A percentile compares a stretch with the other conserved stretches of the same genome.
Conservation (phyloP, 2,329 filamentous ascomycete genomes). For the Botryosphaeria agaves region DNA sequence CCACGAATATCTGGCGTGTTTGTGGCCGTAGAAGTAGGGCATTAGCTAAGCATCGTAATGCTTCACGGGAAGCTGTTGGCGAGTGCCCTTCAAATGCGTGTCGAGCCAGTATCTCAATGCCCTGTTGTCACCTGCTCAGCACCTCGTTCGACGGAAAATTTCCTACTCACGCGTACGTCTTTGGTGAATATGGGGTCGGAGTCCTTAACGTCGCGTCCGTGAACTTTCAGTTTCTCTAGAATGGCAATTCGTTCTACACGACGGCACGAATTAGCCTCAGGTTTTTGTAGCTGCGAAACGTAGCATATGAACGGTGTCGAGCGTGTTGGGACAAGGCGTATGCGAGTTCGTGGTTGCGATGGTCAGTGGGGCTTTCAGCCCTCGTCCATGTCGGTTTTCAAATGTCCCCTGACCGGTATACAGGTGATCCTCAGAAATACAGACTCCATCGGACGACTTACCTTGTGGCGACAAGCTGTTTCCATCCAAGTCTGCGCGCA, state of each 20-base stretch:
- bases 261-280: too few species aligned
- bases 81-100: conserved; percentile 57
- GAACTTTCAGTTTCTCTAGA: conserved; percentile 53
- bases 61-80: conserved; percentile 50
- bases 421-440: neutral
- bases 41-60: conserved; percentile 71
- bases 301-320: too few species aligned
- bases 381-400: too few species aligned
- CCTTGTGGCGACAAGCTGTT: conserved; percentile 40
- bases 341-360: too few species aligned
- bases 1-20: conserved; percentile 55
- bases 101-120: conserved; percentile 51
- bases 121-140: conserved; percentile 30
- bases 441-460: conserved; percentile 26
- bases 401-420: conserved; percentile 1
- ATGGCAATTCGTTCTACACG: conserved; percentile 41
- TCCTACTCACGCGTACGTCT: conserved; percentile 32
- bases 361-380: too few species aligned
- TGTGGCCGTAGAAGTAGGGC: conserved; percentile 52
- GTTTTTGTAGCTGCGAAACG: too few species aligned
- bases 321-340: too few species aligned
- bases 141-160: conserved; percentile 2
- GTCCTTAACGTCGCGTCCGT: conserved; percentile 53
- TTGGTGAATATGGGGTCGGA: conserved; percentile 74
- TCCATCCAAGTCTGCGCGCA: conserved; percentile 43